Conservation (phyloP, 495 filamentous ascomycete species). For the Tuber aestivum region DNA sequence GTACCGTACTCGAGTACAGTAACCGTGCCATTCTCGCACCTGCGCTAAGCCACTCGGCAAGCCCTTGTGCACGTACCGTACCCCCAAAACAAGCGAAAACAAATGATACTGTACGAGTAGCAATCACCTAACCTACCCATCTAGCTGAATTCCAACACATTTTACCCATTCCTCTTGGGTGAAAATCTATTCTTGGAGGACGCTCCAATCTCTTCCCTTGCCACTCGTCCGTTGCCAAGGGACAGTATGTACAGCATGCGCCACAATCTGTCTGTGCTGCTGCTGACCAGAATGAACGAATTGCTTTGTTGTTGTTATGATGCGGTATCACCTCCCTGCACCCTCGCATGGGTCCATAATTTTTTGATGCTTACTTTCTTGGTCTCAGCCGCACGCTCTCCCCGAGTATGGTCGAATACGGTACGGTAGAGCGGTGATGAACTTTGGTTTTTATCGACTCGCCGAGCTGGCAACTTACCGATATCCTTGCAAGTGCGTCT, state of each 20-base stretch:
- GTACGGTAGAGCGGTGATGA: not conserved
- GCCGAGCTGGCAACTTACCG: not conserved
- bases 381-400: not conserved
- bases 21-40: not conserved
- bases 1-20: too few relatives aligned
- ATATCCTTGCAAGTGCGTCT: not conserved
- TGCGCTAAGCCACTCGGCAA: slow-evolving; percentile 1
- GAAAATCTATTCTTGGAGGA: not conserved
- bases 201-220: not conserved
- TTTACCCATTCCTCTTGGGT: not conserved
- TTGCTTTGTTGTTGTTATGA: not conserved
- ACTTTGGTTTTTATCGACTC: not conserved
- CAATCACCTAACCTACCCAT: not conserved
- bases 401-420: not conserved
- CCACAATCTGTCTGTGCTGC: not conserved
- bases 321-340: not conserved
- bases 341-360: not conserved
- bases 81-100: not conserved
- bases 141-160: not conserved
- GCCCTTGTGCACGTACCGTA: not conserved
- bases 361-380: not conserved
- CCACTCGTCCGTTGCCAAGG: not conserved
- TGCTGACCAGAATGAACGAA: not conserved
- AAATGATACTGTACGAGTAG: not conserved
- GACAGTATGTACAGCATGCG: not conserved